A percentile compares a stretch with the other conserved stretches of the same genome.
Evolutionary conservation across 1,284 basidiomycete genomes (phyloP).

Genomic region (Tilletia indica): DNA sequence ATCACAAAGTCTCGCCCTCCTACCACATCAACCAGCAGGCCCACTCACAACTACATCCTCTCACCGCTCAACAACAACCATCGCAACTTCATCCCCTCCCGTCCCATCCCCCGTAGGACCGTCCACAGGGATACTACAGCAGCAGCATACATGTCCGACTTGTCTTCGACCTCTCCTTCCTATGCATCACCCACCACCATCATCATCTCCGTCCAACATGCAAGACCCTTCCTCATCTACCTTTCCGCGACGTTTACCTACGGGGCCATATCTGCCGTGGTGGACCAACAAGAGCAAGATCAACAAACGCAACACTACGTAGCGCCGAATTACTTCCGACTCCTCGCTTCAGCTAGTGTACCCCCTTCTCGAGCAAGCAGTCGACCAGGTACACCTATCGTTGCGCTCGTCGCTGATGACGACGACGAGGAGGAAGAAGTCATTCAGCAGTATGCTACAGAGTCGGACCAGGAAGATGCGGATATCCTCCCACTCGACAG

Average conservation of each 20-base stretch:
- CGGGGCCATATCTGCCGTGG: too few relatives aligned
- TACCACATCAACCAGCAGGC: constrained; percentile 6
- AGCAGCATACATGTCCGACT: constrained; percentile 25
- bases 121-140: not conserved
- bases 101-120: not conserved
- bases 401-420: not conserved
- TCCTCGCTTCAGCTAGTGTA: constrained; percentile 32
- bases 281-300: constrained; percentile 12
- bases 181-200: too few relatives aligned
- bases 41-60: constrained; percentile 9
- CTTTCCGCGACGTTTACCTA: not conserved
- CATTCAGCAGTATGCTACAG: too few relatives aligned
- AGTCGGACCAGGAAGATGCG: too few relatives aligned
- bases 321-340: constrained; percentile 46
- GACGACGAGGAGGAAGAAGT: constrained; percentile 1
- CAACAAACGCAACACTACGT: constrained; percentile 22
- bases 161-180: constrained; percentile 29
- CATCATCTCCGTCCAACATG: too few relatives aligned
- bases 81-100: not conserved
- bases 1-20: not conserved
- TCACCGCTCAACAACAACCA: not conserved
- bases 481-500: too few relatives aligned
- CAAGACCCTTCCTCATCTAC: not conserved
- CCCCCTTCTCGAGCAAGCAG: constrained; percentile 2
- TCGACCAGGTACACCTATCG: constrained; percentile 11